Conservation (phyloP, 2,329 filamentous ascomycete genomes). For the Clonostachys solani region DNA sequence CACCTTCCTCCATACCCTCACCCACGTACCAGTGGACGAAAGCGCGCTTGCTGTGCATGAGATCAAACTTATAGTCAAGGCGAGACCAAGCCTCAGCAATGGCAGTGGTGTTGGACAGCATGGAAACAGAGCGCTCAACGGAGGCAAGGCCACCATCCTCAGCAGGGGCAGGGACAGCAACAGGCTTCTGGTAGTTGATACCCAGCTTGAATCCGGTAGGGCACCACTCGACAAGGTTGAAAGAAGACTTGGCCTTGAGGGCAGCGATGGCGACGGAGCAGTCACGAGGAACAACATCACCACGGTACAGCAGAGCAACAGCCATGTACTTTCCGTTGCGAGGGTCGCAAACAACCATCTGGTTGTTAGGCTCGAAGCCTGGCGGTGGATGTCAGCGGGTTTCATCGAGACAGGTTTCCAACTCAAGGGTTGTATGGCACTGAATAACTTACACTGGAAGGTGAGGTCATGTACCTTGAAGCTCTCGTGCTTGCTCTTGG, state of each 20-base stretch:
- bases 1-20: constrained; percentile 89
- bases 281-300: constrained; percentile 67
- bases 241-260: constrained; percentile 67
- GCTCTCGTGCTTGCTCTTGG: constrained; percentile 80
- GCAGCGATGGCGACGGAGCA: constrained; percentile 62
- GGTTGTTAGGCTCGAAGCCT: constrained; percentile 77
- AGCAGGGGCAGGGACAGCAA: constrained; percentile 49
- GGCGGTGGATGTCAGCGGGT: constrained; percentile 4
- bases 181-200: constrained; percentile 70
- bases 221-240: constrained; percentile 74
- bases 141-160: constrained; percentile 55
- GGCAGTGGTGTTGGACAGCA: constrained; percentile 73
- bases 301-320: constrained; percentile 67
- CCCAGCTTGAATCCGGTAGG: constrained; percentile 73
- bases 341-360: constrained; percentile 73
- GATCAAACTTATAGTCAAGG: constrained; percentile 71
- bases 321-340: constrained; percentile 77
- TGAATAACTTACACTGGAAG: constrained; percentile 58
- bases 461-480: constrained; percentile 80
- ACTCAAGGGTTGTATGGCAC: too few species aligned
- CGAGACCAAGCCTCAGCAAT: constrained; percentile 71
- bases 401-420: neutral
- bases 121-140: constrained; percentile 61
- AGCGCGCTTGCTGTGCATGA: constrained; percentile 75
- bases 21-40: constrained; percentile 81